phyloP scores from a whole-genome alignment of 345 rosid genomes.

The Brassica incana region DNA sequence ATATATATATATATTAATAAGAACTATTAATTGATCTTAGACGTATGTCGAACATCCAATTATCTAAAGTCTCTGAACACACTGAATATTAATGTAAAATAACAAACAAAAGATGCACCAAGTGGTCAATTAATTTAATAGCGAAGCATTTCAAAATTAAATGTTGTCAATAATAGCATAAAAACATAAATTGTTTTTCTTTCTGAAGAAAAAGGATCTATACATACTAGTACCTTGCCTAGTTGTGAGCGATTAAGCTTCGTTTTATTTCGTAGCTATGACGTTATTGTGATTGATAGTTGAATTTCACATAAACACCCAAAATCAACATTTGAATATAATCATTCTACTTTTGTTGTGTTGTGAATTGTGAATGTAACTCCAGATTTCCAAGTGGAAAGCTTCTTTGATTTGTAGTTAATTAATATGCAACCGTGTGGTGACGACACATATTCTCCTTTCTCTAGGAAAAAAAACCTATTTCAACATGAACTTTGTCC shows the following conservation, averaged over 20 bases:
- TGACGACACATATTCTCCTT: slow-evolving; percentile 28
- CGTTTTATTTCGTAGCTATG: neutral
- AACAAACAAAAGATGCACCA: neutral
- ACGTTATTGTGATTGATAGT: neutral
- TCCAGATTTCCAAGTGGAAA: slow-evolving; percentile 28
- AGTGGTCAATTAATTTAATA: slow-evolving; percentile 3
- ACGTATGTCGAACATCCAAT: neutral
- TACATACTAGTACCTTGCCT: neutral
- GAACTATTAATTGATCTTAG: neutral
- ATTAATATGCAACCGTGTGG: slow-evolving; percentile 33
- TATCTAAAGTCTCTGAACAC: neutral
- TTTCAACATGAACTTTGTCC: no score
- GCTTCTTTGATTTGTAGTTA: slow-evolving; percentile 11
- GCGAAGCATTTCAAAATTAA: neutral
- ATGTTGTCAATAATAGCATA: neutral
- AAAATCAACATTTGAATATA: neutral
- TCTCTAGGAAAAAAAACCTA: neutral
- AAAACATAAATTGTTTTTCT: neutral
- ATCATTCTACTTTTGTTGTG: neutral
- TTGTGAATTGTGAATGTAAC: slow-evolving; percentile 9
- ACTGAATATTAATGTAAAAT: neutral
- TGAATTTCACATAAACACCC: neutral
- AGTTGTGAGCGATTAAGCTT: neutral
- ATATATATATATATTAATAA: neutral
- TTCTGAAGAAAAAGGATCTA: neutral